Evolutionary conservation across 1,284 basidiomycete genomes (phyloP), one percentile per base, ranked within the genome.

Genomic region (Vanrija sp.): DNA sequence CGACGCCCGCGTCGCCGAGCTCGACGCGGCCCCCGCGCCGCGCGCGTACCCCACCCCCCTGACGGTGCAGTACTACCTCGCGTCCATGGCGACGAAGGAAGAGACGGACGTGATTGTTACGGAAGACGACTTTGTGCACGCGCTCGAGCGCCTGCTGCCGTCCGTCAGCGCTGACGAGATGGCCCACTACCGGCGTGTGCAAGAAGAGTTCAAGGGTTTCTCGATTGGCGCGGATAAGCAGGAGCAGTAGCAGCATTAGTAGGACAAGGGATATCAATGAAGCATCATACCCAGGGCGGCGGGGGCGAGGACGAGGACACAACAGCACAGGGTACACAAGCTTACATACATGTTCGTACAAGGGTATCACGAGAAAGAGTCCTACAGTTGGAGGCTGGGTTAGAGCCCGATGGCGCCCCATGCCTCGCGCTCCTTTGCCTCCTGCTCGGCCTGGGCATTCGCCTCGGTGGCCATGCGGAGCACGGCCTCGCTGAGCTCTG

Each of bases 11-110:
- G 86, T 93, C 52, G 82, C 86, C 83, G 69, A 64, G 80, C 57
- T 74, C 45, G 65, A 67, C 42, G 49, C 47, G 3, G 54, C 54
- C 7, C 57, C 14, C 40, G 47, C n/a, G 60, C 57, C 58, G 16
- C 49, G 55, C 23, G 25, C 86, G 86, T 84, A 87, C 63, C 87
- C 87, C 0, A 79, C 85, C 49, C 86, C 89, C 0, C 72, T 98
- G 39, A 96, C 91, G 2, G 83, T 92, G 1, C 93, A 96, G 71
- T 98, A 95, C 68, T 98, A 94, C 66, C 83, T 98, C 6, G 83
- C 89, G 4, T 91, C 95, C 71, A 81, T 98, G 66, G 92, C 93
- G 0, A 79, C 76, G 3, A 73, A 82, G 1, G 81, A 80, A 21
- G 92, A 98, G 60, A 84, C 88, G 16, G 82, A 86, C 29, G 61